Conservation (phyloP, 805 yeast species). For the Candida insectalens region DNA sequence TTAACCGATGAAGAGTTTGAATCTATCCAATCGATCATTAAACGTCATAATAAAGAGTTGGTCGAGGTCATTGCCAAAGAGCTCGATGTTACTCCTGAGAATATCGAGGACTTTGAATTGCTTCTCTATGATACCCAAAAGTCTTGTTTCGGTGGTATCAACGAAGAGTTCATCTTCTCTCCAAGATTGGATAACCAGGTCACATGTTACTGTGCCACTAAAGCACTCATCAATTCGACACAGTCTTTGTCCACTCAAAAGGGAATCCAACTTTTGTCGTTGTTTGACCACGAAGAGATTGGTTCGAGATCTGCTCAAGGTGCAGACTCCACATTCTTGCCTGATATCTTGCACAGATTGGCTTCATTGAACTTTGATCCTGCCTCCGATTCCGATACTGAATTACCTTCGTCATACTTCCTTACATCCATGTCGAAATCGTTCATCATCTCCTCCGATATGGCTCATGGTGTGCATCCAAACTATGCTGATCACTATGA, state of each 20-base stretch:
- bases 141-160: conserved; percentile 77
- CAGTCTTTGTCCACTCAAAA: conserved; percentile 30
- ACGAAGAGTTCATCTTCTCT: conserved; percentile 84
- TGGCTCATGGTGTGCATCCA: conserved; percentile 97
- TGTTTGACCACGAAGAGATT: conserved; percentile 94
- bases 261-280: conserved; percentile 64
- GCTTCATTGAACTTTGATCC: conserved; percentile 36
- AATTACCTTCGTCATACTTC: conserved; percentile 28
- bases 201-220: conserved; percentile 73
- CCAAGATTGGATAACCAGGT: conserved; percentile 89
- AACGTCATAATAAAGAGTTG: conserved; percentile 71
- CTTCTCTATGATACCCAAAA: conserved; percentile 78
- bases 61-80: conserved; percentile 62
- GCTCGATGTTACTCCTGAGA: conserved; percentile 36
- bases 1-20: conserved; percentile 46
- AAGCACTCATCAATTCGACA: conserved; percentile 48
- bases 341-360: conserved; percentile 65
- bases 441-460: conserved; percentile 85
- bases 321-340: conserved; percentile 86
- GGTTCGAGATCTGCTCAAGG: conserved; percentile 95
- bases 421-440: conserved; percentile 63
- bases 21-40: conserved; percentile 52
- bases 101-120: conserved; percentile 85
- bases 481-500: conserved; percentile 77
- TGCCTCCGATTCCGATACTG: conserved; percentile 21